Base-by-base conservation (phyloP, 768 basidiomycete species). In the Tricholoma saponaceum region DNA sequence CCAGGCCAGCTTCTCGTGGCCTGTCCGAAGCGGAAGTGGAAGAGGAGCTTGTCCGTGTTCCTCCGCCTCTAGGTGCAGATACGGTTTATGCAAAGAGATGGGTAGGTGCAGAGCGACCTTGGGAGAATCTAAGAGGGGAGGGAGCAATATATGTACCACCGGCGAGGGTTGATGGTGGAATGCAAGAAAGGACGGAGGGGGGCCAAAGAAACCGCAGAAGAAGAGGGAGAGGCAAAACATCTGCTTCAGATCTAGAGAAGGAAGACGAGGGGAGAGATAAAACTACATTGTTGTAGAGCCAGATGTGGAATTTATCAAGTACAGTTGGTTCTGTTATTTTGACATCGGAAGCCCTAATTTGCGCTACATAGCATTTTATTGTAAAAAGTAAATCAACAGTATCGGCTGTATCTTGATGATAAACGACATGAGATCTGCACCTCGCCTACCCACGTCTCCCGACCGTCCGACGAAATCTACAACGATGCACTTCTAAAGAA, bases 91-190 rank as follows among this genome's bases (percentile, higher is more conserved):
- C 71, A n/a, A 70, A 62, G 33, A 62, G 62, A 7, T 49, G 37
- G 2, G 61, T 61, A 18, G 72, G 73, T 52, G 60, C 69, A 1
- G 57, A 33, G 5, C 65, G 75, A 2, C 81, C 78, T 26, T 84
- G 80, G 79, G 69, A 67, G 58, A 83, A 82, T 61, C 39, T 77
- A 35, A 62, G 68, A 1, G 69, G 64, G 47, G 71, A 63, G 13
- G 64, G 67, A 10, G 63, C 72, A 39, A 60, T 52, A 2, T 84
- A 83, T 63, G 60, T 77, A 5, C 74, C 76, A 2, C 64, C 68
- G 41, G 47, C 51, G 35, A 60, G 44, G 20, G 55, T 55, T 22
- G 50, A 52, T 16, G 60, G 54, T 39, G 60, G 57, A 35, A 56
- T 20, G 16, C 49, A 33, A n/a, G 50, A 30, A 20, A 52, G 39